Percentiles rank a stretch among this genome's conserved stretches.
Conservation (phyloP, 78 protist species). For the Dictyostelium intermedium region DNA sequence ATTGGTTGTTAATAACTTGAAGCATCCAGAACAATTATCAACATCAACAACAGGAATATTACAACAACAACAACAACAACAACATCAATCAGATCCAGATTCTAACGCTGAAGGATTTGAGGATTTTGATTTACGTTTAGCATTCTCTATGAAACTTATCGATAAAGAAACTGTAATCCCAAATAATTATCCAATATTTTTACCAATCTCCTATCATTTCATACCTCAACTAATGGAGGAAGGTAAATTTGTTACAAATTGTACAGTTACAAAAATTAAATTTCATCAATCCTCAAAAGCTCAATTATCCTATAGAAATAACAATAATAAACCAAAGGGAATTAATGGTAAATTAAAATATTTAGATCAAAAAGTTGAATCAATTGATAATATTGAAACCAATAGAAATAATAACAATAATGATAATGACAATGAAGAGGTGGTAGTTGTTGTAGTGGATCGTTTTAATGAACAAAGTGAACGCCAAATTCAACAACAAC, state of each 20-base stretch:
- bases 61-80: not conserved
- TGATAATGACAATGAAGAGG: not conserved
- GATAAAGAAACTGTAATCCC: conserved; percentile 1
- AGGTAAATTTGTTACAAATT: conserved; percentile 61
- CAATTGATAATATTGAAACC: not conserved
- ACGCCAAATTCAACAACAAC: not conserved
- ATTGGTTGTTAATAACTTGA: not conserved
- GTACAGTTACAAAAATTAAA: conserved; percentile 13
- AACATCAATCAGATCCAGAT: not conserved
- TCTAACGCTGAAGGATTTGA: not conserved
- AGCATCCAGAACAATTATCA: not conserved
- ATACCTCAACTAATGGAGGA: conserved; percentile 68
- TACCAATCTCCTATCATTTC: conserved; percentile 61
- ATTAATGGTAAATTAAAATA: not conserved
- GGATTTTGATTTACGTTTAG: not conserved
- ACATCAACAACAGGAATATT: not conserved
- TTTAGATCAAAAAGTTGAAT: not conserved
- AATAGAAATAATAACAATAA: no score
- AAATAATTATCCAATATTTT: conserved; percentile 17
- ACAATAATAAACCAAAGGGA: not conserved
- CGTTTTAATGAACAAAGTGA: not conserved
- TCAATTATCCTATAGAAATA: not conserved
- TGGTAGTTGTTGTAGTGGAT: not conserved
- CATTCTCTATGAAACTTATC: not conserved
- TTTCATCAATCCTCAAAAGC: conserved; percentile 65